phyloP scores from a whole-genome alignment of 1,284 basidiomycete genomes.

The Sporisorium scitamineum region DNA sequence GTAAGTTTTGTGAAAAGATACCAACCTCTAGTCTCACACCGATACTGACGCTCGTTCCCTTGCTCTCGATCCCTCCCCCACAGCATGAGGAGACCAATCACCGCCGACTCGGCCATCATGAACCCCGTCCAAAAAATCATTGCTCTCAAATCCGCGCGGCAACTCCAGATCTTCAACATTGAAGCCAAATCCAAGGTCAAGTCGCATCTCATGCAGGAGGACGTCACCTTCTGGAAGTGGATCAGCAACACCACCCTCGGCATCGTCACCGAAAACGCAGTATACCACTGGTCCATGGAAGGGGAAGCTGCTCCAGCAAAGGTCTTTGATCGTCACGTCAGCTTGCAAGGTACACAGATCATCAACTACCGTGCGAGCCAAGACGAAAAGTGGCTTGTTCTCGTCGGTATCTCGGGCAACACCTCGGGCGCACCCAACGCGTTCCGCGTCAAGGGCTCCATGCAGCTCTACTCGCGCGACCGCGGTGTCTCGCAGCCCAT shows the following conservation, averaged over 20 bases:
- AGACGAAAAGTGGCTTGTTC: slow-evolving; percentile 97
- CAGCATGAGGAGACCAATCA: slow-evolving; percentile 88
- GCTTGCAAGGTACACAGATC: slow-evolving; percentile 93
- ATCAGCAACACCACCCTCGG: slow-evolving; percentile 89
- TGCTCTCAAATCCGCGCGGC: slow-evolving; percentile 83
- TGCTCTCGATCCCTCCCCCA: neutral
- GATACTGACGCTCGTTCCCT: too few relatives aligned
- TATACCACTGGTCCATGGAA: slow-evolving; percentile 91
- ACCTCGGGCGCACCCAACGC: slow-evolving; percentile 78
- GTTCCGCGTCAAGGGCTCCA: slow-evolving; percentile 73
- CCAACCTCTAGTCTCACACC: neutral
- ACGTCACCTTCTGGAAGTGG: slow-evolving; percentile 99
- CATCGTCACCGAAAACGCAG: slow-evolving; percentile 92
- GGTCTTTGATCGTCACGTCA: slow-evolving; percentile 95
- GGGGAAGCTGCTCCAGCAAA: slow-evolving; percentile 82
- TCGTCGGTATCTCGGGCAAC: slow-evolving; percentile 96
- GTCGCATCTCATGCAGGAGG: slow-evolving; percentile 89
- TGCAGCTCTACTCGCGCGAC: slow-evolving; percentile 93
- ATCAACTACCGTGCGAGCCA: slow-evolving; percentile 95
- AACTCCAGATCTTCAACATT: slow-evolving; percentile 98
- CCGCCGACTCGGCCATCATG: slow-evolving; percentile 99
- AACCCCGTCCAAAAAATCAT: slow-evolving; percentile 97
- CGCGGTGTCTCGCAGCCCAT: slow-evolving; percentile 98
- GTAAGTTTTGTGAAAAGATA: slow-evolving; percentile 25
- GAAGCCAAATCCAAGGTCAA: slow-evolving; percentile 96